phyloP scores from a whole-genome alignment of 805 yeast species.

The Metschnikowia similis region DNA sequence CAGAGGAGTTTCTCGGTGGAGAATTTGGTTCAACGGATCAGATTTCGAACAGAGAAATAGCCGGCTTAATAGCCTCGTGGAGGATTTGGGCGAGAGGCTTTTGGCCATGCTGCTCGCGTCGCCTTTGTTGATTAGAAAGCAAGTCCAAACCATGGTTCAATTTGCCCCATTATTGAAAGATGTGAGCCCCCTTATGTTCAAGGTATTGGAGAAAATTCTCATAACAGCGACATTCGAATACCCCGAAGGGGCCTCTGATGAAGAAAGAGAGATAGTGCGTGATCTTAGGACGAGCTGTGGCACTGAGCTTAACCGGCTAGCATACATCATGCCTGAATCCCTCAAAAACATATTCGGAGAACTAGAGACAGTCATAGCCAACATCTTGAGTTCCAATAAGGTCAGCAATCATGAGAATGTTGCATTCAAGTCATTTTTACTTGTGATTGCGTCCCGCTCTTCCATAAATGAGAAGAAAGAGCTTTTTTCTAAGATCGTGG shows the following conservation, averaged over 20 bases:
- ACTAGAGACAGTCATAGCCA: slow-evolving; percentile 74
- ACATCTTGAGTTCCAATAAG: slow-evolving; percentile 61
- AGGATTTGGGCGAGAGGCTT: slow-evolving; percentile 67
- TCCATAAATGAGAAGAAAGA: slow-evolving; percentile 69
- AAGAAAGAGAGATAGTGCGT: slow-evolving; percentile 71
- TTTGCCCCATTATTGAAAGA: slow-evolving; percentile 88
- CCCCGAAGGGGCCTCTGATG: slow-evolving; percentile 64
- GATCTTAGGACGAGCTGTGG: slow-evolving; percentile 91
- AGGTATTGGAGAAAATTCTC: slow-evolving; percentile 79
- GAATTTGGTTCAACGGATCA: slow-evolving; percentile 74
- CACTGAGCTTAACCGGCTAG: slow-evolving; percentile 88
- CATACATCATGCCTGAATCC: slow-evolving; percentile 91
- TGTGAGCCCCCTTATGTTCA: slow-evolving; percentile 68
- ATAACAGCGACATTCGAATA: slow-evolving; percentile 79
- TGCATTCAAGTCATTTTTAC: slow-evolving; percentile 84
- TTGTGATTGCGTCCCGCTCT: slow-evolving; percentile 88
- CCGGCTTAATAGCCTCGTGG: slow-evolving; percentile 52
- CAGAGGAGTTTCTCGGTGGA: slow-evolving; percentile 93
- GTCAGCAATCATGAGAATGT: slow-evolving; percentile 89
- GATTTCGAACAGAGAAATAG: slow-evolving; percentile 50
- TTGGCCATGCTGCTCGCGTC: slow-evolving; percentile 72
- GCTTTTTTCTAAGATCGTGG: slow-evolving; percentile 82
- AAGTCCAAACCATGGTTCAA: slow-evolving; percentile 88
- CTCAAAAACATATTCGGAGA: slow-evolving; percentile 76
- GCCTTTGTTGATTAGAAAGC: slow-evolving; percentile 77